Conservation (phyloP, 192 early-diverging fungal genomes). For the Rhizophagus sp. region DNA sequence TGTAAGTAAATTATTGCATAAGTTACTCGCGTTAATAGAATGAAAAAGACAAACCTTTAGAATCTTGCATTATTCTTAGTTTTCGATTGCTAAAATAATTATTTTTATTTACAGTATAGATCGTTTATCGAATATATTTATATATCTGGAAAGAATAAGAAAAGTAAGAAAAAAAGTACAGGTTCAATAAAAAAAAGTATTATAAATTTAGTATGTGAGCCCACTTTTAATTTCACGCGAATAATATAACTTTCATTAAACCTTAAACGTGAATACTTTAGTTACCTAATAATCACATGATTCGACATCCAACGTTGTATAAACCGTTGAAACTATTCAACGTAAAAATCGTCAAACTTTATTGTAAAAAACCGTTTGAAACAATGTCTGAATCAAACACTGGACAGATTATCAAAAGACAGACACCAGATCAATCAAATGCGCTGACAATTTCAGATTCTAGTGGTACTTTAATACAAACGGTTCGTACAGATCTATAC, state of each 20-base stretch:
- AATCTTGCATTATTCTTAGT: neutral
- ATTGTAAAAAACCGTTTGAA: neutral
- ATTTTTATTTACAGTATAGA: neutral
- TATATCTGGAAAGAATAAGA: neutral
- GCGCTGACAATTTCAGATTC: slow-evolving; percentile 38
- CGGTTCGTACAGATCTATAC: slow-evolving; percentile 27
- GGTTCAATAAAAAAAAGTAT: neutral
- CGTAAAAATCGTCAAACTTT: no score
- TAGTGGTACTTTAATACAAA: slow-evolving; percentile 39
- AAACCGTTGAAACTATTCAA: no score
- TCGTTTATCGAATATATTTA: neutral
- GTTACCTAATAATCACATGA: no score
- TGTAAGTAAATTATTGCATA: no score
- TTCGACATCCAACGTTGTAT: no score
- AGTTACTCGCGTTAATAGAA: neutral
- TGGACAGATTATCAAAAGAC: slow-evolving; percentile 38
- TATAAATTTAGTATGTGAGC: neutral
- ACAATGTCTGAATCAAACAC: neutral
- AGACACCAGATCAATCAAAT: slow-evolving; percentile 40
- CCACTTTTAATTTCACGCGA: neutral
- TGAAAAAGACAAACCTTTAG: neutral
- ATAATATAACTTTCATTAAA: neutral
- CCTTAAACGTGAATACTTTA: no score
- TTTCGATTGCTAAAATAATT: neutral
- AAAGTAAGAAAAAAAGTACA: neutral